phyloP scores from a whole-genome alignment of 306 rosid genomes.

The Vachellia pachyceras region DNA sequence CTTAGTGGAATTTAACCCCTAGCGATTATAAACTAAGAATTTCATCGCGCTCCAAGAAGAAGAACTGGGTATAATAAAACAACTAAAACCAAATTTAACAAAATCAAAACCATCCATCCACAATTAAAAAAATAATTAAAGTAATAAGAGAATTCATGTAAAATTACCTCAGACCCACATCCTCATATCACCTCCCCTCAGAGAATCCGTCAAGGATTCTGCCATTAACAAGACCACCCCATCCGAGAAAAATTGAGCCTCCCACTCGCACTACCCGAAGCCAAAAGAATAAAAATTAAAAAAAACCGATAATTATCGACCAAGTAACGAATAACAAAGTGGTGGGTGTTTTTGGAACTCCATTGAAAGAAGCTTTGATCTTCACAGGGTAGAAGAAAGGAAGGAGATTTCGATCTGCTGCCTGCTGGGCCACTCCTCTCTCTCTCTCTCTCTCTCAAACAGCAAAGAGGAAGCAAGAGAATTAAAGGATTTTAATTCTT shows the following conservation, averaged over 20 bases:
- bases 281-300: constrained; percentile 1
- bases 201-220: constrained; percentile 59
- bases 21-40: constrained; percentile 40
- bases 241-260: constrained; percentile 42
- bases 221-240: constrained; percentile 55
- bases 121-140: constrained; percentile 30
- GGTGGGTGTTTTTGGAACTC: constrained; percentile 65
- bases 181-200: constrained; percentile 47
- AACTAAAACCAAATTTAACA: constrained; percentile 46
- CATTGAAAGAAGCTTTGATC: constrained; percentile 79
- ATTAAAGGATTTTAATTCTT: constrained; percentile 37
- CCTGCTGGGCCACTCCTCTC: constrained; percentile 89
- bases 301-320: constrained; percentile 42
- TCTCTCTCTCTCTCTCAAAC: constrained; percentile 43
- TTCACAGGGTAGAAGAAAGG: constrained; percentile 66
- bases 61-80: constrained; percentile 25
- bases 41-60: constrained; percentile 33
- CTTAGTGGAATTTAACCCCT: constrained; percentile 46
- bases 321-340: constrained; percentile 47
- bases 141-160: constrained; percentile 35
- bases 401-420: constrained; percentile 94
- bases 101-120: constrained; percentile 43
- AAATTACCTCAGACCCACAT: constrained; percentile 90
- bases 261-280: constrained; percentile 42
- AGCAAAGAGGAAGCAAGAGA: constrained; percentile 40